Evolutionary conservation across 805 yeast genomes (phyloP).

Genomic region (Huiozyma naganishii): DNA sequence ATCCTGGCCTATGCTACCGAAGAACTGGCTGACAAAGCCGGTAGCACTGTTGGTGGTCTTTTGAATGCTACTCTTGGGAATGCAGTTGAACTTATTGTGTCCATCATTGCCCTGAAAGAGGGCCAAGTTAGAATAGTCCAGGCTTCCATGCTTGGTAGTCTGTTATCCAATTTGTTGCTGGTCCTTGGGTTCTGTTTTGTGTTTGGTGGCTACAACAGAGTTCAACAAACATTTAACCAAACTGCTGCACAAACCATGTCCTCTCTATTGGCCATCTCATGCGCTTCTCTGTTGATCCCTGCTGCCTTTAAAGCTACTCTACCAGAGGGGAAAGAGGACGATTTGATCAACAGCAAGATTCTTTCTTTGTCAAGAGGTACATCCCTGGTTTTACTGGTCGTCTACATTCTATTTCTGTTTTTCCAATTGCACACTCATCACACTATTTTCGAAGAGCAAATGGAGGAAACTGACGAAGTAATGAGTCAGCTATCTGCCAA

Average conservation of each 20-base stretch:
- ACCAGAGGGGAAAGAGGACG: conserved; percentile 34
- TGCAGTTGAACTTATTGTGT: conserved; percentile 93
- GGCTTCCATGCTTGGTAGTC: conserved; percentile 94
- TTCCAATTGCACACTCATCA: conserved; percentile 89
- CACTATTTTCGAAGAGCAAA: conserved; percentile 53
- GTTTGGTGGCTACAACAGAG: conserved; percentile 80
- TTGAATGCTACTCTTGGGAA: conserved; percentile 96
- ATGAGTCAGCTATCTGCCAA: conserved; percentile 14
- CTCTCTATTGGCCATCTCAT: conserved; percentile 81
- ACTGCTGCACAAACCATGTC: conserved; percentile 98
- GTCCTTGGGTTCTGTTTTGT: conserved; percentile 94
- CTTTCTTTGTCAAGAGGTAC: conserved; percentile 78
- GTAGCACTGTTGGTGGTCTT: conserved; percentile 87
- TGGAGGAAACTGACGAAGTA: conserved; percentile 31
- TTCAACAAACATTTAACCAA: conserved; percentile 83
- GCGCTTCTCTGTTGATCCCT: conserved; percentile 81
- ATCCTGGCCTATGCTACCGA: conserved; percentile 88
- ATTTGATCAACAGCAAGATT: conserved; percentile 34
- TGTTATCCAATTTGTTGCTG: conserved; percentile 74
- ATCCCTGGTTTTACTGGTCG: conserved; percentile 61
- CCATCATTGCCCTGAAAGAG: conserved; percentile 74
- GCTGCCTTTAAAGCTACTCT: conserved; percentile 89
- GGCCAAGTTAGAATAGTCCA: conserved; percentile 91
- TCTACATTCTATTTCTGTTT: conserved; percentile 67
- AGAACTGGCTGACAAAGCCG: conserved; percentile 76